Percentiles rank a stretch among this genome's conserved stretches.
phyloP scores from a whole-genome alignment of 2,329 filamentous ascomycete species.

The Pezicula carpinea region DNA sequence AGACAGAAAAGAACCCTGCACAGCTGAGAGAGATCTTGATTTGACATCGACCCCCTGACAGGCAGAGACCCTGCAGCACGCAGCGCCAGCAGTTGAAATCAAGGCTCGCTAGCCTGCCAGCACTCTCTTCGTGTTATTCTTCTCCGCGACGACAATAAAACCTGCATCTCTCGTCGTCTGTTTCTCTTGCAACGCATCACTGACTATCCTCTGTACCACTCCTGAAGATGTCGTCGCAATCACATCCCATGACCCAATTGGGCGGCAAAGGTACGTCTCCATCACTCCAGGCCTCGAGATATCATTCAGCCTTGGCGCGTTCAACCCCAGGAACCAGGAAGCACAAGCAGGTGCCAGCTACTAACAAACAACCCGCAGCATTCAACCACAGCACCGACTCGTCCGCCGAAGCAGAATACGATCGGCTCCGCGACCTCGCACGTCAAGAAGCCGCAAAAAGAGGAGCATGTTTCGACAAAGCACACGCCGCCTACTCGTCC shows the following conservation, averaged over 20 bases:
- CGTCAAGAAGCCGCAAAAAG: conserved; percentile 77
- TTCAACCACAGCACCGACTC: conserved; percentile 68
- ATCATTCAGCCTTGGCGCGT: not conserved
- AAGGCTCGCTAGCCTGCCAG: no score
- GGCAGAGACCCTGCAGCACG: no score
- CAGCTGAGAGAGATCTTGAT: no score
- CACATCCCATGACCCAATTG: conserved; percentile 19
- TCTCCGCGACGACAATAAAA: no score
- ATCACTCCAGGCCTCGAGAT: not conserved
- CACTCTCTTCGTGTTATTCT: no score
- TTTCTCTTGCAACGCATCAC: no score
- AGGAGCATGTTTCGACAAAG: conserved; percentile 69
- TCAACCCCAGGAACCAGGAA: not conserved
- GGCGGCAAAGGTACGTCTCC: conserved; percentile 19
- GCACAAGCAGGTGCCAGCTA: not conserved
- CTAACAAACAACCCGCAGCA: conserved; percentile 44
- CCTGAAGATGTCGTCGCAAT: conserved; percentile 11
- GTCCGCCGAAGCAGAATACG: conserved; percentile 80
- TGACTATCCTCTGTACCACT: no score
- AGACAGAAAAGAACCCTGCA: no score
- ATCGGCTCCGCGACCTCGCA: conserved; percentile 80
- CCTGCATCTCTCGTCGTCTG: no score
- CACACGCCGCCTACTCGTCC: conserved; percentile 73
- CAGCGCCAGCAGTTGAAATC: no score
- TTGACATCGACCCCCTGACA: no score